Conservation (phyloP, 2,329 filamentous ascomycete genomes). For the Tolypocladium amazonense region DNA sequence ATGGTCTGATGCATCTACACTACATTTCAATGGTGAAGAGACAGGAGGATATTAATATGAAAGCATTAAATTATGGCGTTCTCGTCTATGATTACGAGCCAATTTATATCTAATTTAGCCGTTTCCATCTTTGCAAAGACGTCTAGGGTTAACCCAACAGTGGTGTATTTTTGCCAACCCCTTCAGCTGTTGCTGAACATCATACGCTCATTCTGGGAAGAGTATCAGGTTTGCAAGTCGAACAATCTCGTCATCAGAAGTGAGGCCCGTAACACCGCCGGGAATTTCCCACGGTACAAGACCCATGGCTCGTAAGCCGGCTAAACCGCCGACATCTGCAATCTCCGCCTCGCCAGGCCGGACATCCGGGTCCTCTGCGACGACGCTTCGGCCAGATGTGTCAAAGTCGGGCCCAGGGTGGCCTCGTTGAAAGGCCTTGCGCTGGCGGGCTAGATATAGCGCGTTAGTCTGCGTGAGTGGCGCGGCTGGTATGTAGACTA, state of each 20-base stretch:
- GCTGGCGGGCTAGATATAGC: slow-evolving; percentile 44
- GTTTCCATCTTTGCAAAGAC: neutral
- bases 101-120: neutral
- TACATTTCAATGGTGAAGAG: neutral
- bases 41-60: neutral
- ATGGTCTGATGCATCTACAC: neutral
- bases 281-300: slow-evolving; percentile 36
- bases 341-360: slow-evolving; percentile 41
- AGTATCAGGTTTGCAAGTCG: slow-evolving; percentile 43
- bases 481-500: slow-evolving; percentile 44
- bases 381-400: slow-evolving; percentile 33
- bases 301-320: slow-evolving; percentile 46
- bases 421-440: slow-evolving; percentile 44
- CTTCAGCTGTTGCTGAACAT: neutral
- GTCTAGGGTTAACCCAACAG: no score
- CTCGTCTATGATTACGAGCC: neutral
- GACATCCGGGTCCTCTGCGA: slow-evolving; percentile 39
- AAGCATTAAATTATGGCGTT: neutral
- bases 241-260: slow-evolving; percentile 41
- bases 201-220: neutral
- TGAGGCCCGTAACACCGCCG: slow-evolving; percentile 13
- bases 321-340: slow-evolving; percentile 36
- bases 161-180: neutral
- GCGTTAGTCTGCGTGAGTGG: slow-evolving; percentile 48
- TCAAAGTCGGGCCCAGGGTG: slow-evolving; percentile 47